A percentile compares a stretch with the other conserved stretches of the same genome.
Evolutionary conservation across 495 filamentous ascomycete genomes (phyloP).

Genomic region (Saxispiralis lemnorum): DNA sequence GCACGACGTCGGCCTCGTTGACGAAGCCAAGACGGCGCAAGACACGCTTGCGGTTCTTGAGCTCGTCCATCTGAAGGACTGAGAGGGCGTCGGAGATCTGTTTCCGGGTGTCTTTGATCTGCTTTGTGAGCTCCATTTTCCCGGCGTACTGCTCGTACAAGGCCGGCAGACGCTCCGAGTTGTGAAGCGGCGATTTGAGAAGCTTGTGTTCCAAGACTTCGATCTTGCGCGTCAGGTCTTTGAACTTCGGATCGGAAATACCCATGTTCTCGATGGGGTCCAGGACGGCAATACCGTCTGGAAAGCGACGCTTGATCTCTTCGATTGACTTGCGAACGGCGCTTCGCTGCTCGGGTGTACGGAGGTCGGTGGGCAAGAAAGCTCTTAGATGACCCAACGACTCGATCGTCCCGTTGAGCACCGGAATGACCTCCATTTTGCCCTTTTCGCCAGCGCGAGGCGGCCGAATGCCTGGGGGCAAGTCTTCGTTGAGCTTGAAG

Average conservation of each 20-base stretch:
- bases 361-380: conserved; percentile 59
- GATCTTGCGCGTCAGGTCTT: conserved; percentile 86
- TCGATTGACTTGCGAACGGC: conserved; percentile 46
- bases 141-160: conserved; percentile 68
- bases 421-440: conserved; percentile 70
- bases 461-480: conserved; percentile 47
- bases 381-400: conserved; percentile 60
- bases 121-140: conserved; percentile 55
- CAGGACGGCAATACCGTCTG: conserved; percentile 73
- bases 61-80: conserved; percentile 81
- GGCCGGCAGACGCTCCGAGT: conserved; percentile 61
- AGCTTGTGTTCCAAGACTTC: conserved; percentile 87
- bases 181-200: conserved; percentile 74
- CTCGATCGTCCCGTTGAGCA: conserved; percentile 67
- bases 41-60: conserved; percentile 92
- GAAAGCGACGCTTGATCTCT: conserved; percentile 68
- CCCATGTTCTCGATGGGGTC: conserved; percentile 92
- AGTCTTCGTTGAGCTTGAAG: conserved; percentile 34
- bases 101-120: conserved; percentile 77
- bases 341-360: conserved; percentile 41
- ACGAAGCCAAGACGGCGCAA: conserved; percentile 89
- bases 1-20: conserved; percentile 80
- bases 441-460: conserved; percentile 45
- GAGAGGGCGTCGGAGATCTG: conserved; percentile 65
- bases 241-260: conserved; percentile 81